These are phyloP conservation scores for Croton laevigatus DNA, from an alignment of 441 rosid genomes.

Conservation along the genomic window DNA sequence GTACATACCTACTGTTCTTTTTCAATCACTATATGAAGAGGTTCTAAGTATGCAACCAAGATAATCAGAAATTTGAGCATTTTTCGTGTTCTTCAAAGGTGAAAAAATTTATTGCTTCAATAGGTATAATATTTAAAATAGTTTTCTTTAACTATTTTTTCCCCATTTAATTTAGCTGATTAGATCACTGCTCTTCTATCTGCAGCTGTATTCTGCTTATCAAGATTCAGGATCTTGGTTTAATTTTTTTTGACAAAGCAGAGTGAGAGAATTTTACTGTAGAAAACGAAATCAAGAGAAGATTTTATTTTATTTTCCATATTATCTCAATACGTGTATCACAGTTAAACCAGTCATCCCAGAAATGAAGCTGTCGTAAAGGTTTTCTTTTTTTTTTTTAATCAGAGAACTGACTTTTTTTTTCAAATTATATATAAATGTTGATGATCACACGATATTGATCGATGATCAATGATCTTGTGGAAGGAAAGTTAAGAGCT, in stretches of 20 bases:
- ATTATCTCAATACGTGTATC: not conserved
- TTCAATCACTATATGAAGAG: slow-evolving; percentile 62
- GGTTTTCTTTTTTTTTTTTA: not conserved
- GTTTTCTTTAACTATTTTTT: not conserved
- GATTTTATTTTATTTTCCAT: not conserved
- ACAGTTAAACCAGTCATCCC: not conserved
- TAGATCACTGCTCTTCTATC: not conserved
- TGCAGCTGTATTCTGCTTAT: slow-evolving; percentile 2
- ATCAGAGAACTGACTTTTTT: not conserved
- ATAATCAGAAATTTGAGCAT: slow-evolving; percentile 11
- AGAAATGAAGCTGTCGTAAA: slow-evolving; percentile 1
- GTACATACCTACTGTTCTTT: slow-evolving; percentile 77
- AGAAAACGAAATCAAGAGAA: not conserved
- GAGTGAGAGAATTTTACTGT: not conserved
- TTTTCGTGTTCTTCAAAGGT: not conserved
- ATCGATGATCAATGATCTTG: not conserved
- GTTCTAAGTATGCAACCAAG: slow-evolving; percentile 55
- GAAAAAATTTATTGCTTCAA: not conserved
- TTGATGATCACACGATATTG: not conserved
- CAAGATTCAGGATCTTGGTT: not conserved
- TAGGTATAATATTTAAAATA: slow-evolving; percentile 2
- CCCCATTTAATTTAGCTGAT: not conserved
- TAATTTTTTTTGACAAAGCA: not conserved
- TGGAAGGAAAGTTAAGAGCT: not conserved
- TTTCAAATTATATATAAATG: not conserved